phyloP scores from a whole-genome alignment of 345 rosid species.

The Corchorus olitorius region DNA sequence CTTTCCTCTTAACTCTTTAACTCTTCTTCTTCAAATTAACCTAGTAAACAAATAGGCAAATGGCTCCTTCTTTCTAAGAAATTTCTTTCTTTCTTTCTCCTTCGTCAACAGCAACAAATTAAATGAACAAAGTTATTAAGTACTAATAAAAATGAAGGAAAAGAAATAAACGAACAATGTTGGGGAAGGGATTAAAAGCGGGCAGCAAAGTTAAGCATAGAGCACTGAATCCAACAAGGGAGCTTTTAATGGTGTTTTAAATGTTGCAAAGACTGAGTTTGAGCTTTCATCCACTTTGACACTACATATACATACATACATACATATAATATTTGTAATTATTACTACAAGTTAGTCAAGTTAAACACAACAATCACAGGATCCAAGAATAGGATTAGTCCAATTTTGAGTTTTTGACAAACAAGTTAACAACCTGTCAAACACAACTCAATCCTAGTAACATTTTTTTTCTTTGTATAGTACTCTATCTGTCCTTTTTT shows the following conservation, averaged over 20 bases:
- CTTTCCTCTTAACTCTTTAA: background rate
- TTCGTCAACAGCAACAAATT: too few relatives aligned
- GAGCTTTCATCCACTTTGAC: constrained; percentile 21
- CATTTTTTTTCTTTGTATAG: background rate
- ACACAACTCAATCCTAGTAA: background rate
- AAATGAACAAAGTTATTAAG: too few relatives aligned
- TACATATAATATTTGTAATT: background rate
- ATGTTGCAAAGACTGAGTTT: constrained; percentile 3
- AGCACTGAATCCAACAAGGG: constrained; percentile 37
- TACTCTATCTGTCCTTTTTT: too few relatives aligned
- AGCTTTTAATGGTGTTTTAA: constrained; percentile 30
- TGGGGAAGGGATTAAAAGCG: constrained; percentile 13
- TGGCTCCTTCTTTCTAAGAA: too few relatives aligned
- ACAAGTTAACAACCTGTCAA: background rate
- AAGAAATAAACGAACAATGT: constrained; percentile 25
- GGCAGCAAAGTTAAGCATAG: constrained; percentile 18
- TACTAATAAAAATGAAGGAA: background rate
- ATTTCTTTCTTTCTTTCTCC: too few relatives aligned
- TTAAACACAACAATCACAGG: constrained; percentile 33
- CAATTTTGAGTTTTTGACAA: background rate
- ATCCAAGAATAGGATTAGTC: constrained; percentile 34
- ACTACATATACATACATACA: background rate
- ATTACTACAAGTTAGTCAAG: background rate
- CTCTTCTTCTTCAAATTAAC: too few relatives aligned
- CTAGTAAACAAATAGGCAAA: too few relatives aligned